Base-by-base conservation (phyloP, 2,329 filamentous ascomycete genomes). In the Tolypocladium tundrense region DNA sequence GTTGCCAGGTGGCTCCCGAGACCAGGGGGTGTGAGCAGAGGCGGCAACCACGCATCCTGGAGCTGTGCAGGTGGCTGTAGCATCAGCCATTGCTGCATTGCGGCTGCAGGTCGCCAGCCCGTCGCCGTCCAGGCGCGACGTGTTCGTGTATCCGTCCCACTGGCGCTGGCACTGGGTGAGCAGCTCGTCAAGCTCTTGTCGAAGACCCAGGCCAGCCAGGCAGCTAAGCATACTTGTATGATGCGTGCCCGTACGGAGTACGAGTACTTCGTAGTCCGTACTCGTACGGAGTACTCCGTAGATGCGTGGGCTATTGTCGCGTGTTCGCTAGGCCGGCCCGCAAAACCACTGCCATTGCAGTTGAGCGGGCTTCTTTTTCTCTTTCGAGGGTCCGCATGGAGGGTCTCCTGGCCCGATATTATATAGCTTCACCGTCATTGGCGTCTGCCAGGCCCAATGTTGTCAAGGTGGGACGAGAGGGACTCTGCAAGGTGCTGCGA, bases 91-190 rank as follows among this genome's bases (percentile, higher is more conserved):
- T 37, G 51, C 51, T 54, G 37, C 52, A 54, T 54, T 54, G 52
- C 52, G 45, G 56, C 56, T 57, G 58, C 59, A 57, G 45, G 37
- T 39, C 19, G 33, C 52, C 59, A 50, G 37, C 19, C 41, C 5
- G 56, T 51, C 50, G 53, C 40, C 33, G 58, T 41, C 53, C 53
- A 43, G 48, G 50, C 58, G 60, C 54, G 58, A 54, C 56, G 19
- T 50, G 53, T 60, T 61, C 60, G 60, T 56, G 56, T 61, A 37
- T 27, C 48, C 59, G 40, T 55, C 45, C 48, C 16, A 42, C 54
- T 21, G 21, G 31, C 31, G 16, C 31, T n/a, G 21, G 24, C 42
- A 4, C 21, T 24, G 42, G 42, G 21, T 13, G 43, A 43, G 11
- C n/a, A 31, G 53, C 37, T 43, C 33, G 11, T 14, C 24, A n/a